phyloP scores from a whole-genome alignment of 352 stramenopile genomes.

The Phytopythium litorale region DNA sequence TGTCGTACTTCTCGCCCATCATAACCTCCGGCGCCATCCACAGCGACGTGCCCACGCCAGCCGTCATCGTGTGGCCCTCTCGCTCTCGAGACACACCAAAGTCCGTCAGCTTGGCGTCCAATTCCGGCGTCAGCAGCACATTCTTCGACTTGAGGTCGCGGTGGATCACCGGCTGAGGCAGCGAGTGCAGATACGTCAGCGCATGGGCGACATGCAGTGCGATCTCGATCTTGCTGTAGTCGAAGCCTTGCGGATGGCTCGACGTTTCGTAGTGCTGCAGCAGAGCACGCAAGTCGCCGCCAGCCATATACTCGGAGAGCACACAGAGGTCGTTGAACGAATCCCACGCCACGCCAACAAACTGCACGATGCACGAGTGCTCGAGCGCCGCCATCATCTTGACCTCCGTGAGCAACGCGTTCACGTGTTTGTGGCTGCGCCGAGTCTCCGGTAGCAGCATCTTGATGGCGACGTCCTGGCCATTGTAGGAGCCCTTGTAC shows the following conservation, averaged over 20 bases:
- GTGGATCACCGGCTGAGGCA: conserved; percentile 33
- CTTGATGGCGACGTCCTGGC: conserved; percentile 19
- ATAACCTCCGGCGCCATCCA: too few relatives aligned
- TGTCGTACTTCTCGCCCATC: conserved; percentile 1
- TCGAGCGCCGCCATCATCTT: conserved; percentile 31
- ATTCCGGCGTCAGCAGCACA: conserved; percentile 25
- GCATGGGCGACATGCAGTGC: conserved; percentile 29
- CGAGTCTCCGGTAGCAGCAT: conserved; percentile 8
- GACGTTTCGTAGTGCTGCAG: conserved; percentile 12
- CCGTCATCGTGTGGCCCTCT: conserved; percentile 12
- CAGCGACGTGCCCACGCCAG: conserved; percentile 5
- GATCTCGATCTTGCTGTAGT: conserved; percentile 37
- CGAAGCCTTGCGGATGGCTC: conserved; percentile 16
- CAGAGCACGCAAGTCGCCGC: conserved; percentile 32
- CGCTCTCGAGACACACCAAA: conserved; percentile 34
- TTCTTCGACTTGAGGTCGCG: conserved; percentile 56
- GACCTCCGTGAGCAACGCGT: conserved; percentile 15
- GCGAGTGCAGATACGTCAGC: conserved; percentile 41
- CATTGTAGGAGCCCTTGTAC: background rate
- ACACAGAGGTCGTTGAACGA: conserved; percentile 32
- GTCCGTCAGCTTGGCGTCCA: conserved; percentile 23
- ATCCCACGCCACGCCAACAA: conserved; percentile 43
- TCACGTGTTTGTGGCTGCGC: conserved; percentile 8
- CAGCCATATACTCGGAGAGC: conserved; percentile 38
- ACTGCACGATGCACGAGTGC: conserved; percentile 34